These are phyloP conservation scores for Podaxis sp. DNA, from an alignment of 768 basidiomycete genomes.

Conservation along the genomic window DNA sequence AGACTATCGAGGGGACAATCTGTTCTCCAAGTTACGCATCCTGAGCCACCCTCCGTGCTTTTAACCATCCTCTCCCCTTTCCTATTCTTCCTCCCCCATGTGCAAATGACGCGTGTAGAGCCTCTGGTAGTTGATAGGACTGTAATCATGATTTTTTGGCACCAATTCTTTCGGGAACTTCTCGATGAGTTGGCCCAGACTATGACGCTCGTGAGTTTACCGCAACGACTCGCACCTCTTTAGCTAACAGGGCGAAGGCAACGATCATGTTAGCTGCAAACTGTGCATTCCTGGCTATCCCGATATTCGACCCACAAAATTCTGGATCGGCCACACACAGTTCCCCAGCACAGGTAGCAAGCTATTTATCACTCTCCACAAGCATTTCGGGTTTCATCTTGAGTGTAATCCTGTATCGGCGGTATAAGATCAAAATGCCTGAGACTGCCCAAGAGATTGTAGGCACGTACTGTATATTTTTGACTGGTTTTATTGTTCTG, in stretches of 20 bases:
- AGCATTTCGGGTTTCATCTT: conserved; percentile 9
- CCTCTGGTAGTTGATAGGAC: background rate
- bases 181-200: conserved; percentile 7
- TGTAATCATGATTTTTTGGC: background rate
- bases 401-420: background rate
- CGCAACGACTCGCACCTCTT: background rate
- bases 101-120: background rate
- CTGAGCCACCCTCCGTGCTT: background rate
- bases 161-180: conserved; percentile 1
- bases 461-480: background rate
- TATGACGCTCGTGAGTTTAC: background rate
- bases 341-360: conserved; percentile 4
- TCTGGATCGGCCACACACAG: background rate
- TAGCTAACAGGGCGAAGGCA: background rate
- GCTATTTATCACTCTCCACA: conserved; percentile 7
- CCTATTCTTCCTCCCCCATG: conserved; percentile 7
- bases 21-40: background rate
- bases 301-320: background rate
- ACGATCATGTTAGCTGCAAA: conserved; percentile 11
- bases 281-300: conserved; percentile 11
- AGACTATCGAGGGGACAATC: background rate
- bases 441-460: conserved; percentile 1
- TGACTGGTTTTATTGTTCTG: background rate
- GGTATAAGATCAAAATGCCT: background rate
- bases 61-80: background rate